Evolutionary conservation across 192 early-diverging fungal genomes (phyloP).

Genomic region (Entomortierella chlamydospora): DNA sequence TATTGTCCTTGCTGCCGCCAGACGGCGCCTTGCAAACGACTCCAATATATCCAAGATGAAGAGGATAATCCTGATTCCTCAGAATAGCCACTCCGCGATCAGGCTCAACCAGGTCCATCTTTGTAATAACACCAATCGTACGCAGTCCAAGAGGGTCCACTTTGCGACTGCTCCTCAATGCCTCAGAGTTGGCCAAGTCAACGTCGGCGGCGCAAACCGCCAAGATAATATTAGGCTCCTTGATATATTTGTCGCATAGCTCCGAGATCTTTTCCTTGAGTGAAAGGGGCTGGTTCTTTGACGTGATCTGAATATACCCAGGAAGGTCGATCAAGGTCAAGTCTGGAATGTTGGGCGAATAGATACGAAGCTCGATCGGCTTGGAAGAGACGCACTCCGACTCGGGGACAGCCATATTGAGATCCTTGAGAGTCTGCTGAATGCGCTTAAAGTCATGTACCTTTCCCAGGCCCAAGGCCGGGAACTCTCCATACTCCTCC

Average conservation of each 20-base stretch:
- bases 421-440: conserved; percentile 92
- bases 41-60: conserved; percentile 96
- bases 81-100: conserved; percentile 82
- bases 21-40: conserved; percentile 86
- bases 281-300: conserved; percentile 81
- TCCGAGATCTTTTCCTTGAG: conserved; percentile 85
- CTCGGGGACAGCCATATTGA: conserved; percentile 96
- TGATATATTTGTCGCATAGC: conserved; percentile 86
- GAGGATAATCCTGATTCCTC: conserved; percentile 91
- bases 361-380: conserved; percentile 86
- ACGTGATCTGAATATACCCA: conserved; percentile 89
- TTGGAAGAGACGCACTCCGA: conserved; percentile 89
- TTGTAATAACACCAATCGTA: conserved; percentile 89
- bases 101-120: conserved; percentile 90
- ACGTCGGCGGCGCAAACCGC: conserved; percentile 89
- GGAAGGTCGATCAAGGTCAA: conserved; percentile 87
- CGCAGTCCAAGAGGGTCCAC: conserved; percentile 83
- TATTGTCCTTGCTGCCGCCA: conserved; percentile 54
- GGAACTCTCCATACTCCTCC: conserved; percentile 89
- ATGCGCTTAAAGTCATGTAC: conserved; percentile 90
- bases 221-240: conserved; percentile 84
- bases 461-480: conserved; percentile 86
- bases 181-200: conserved; percentile 88
- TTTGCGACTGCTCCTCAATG: conserved; percentile 80
- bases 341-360: conserved; percentile 87